Evolutionary conservation across 2,329 filamentous ascomycete genomes (phyloP), one percentile per base, ranked within the genome.

Genomic region (Ascochyta rabiei): DNA sequence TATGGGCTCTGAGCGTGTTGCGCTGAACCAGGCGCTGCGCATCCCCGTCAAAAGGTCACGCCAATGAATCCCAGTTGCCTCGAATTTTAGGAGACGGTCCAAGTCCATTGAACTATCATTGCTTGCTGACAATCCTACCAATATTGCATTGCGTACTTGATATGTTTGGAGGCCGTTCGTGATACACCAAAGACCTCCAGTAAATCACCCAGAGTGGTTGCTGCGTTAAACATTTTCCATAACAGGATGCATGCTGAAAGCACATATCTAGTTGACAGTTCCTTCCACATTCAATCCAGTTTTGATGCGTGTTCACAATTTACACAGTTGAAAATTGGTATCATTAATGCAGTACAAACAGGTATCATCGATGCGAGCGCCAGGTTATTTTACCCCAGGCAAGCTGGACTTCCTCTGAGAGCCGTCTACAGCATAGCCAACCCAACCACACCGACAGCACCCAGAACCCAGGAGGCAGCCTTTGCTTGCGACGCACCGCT

Each of bases 381-480:
- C 9, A 12, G 21, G 23, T n/a, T 6, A 3, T 18, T 8, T 42
- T 42, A 30, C 43, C 42, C 38, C 49, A 31, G 52, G 40, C 45
- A 49, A 40, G 51, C 24, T n/a, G 13, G 18, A 16, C 19, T 19
- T 15, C 23, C 24, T 21, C 23, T 30, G 33, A 23, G 6, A 37
- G 9, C 10, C 18, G 4, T 50, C 47, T 67, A 73, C 31, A 75
- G 42, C 53, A 72, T 48, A 21, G 64, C 66, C 21, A 73, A 42
- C 16, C 66, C 71, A 24, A 63, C 71, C 15, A 75, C 24, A 40
- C 73, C 75, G 43, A 68, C 67, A 24, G 67, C 74, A 33, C 73
- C 73, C 48, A 76, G 24, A 6, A 67, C 50, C 72, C 73, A 76
- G 6, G 68, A 66, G 21, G 63, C 67, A 19, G 66, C 62, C 35